Percentiles rank a stretch among this genome's conserved stretches.
phyloP scores from a whole-genome alignment of 208 protist species.

The Paratrypanosoma confusum region DNA sequence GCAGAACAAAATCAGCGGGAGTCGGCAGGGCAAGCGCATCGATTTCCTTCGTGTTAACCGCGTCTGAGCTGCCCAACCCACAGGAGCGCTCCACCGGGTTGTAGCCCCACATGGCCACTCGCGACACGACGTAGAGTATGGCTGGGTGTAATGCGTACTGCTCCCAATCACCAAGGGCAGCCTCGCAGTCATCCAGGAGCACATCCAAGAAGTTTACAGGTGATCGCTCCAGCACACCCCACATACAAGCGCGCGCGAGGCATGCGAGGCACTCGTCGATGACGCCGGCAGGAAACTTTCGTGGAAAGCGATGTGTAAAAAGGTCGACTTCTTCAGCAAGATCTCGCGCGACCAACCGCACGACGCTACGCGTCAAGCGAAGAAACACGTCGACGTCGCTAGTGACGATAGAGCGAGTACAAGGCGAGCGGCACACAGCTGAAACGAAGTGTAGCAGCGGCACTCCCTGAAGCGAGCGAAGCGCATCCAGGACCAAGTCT shows the following conservation, averaged over 20 bases:
- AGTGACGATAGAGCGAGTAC: slow-evolving; percentile 19
- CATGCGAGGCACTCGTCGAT: slow-evolving; percentile 67
- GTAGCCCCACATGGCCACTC: slow-evolving; percentile 74
- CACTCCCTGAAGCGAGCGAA: slow-evolving; percentile 30
- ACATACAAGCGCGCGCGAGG: slow-evolving; percentile 25
- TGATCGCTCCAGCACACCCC: slow-evolving; percentile 3
- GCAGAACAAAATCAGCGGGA: slow-evolving; percentile 36
- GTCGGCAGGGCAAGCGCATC: slow-evolving; percentile 6
- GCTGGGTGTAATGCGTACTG: slow-evolving; percentile 69
- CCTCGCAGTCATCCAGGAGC: slow-evolving; percentile 52
- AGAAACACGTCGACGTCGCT: slow-evolving; percentile 9
- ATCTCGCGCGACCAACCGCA: slow-evolving; percentile 41
- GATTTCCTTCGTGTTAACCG: neutral
- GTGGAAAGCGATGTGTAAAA: slow-evolving; percentile 27
- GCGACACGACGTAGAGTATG: slow-evolving; percentile 59
- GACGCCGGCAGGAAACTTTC: slow-evolving; percentile 27
- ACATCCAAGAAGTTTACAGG: slow-evolving; percentile 13
- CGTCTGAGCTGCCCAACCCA: too few species aligned
- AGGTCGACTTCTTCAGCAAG: slow-evolving; percentile 51
- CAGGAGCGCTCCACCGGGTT: slow-evolving; percentile 14
- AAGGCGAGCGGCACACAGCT: slow-evolving; percentile 24
- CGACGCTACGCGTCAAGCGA: slow-evolving; percentile 35
- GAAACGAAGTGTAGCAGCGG: slow-evolving; percentile 59
- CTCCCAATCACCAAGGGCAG: slow-evolving; percentile 65
- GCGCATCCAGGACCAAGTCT: slow-evolving; percentile 19